Evolutionary conservation across 768 basidiomycete genomes (phyloP).

Genomic region (Roridomyces roridus): DNA sequence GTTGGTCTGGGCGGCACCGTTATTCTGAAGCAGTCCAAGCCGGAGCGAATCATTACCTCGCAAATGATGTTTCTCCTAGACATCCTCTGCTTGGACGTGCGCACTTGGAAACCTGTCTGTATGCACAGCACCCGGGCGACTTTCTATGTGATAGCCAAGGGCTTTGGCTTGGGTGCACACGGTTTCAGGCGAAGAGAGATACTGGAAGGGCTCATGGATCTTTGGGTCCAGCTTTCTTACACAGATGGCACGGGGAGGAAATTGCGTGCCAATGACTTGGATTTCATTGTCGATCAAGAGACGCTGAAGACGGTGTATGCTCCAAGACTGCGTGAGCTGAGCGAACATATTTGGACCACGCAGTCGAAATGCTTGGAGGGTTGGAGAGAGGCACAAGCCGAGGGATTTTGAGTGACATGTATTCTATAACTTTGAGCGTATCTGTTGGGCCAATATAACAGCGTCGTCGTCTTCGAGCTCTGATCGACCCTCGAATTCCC

Average conservation of each 20-base stretch:
- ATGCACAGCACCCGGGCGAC: conserved; percentile 36
- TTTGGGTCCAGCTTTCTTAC: conserved; percentile 35
- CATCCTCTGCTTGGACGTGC: conserved; percentile 27
- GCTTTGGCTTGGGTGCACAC: conserved; percentile 27
- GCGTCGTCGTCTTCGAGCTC: conserved; percentile 70
- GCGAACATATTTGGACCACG: conserved; percentile 31
- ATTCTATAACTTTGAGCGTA: conserved; percentile 39
- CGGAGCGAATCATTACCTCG: conserved; percentile 32
- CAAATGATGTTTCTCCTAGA: conserved; percentile 38
- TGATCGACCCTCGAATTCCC: conserved; percentile 62
- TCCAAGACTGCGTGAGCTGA: conserved; percentile 30
- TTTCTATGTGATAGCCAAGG: conserved; percentile 38
- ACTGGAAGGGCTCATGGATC: conserved; percentile 24
- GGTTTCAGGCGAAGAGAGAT: conserved; percentile 5
- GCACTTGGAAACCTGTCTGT: conserved; percentile 34
- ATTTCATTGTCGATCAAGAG: conserved; percentile 32
- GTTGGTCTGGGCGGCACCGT: conserved; percentile 33
- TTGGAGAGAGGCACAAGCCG: conserved; percentile 22
- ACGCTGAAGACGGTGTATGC: conserved; percentile 28
- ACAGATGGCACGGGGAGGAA: conserved; percentile 19
- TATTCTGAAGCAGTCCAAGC: conserved; percentile 38
- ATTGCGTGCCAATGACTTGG: conserved; percentile 29
- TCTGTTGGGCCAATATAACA: conserved; percentile 45
- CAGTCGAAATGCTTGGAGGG: conserved; percentile 29
- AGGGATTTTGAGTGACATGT: conserved; percentile 12